Evolutionary conservation across 2,329 filamentous ascomycete species (phyloP).

Genomic region (Colletotrichum sp.): DNA sequence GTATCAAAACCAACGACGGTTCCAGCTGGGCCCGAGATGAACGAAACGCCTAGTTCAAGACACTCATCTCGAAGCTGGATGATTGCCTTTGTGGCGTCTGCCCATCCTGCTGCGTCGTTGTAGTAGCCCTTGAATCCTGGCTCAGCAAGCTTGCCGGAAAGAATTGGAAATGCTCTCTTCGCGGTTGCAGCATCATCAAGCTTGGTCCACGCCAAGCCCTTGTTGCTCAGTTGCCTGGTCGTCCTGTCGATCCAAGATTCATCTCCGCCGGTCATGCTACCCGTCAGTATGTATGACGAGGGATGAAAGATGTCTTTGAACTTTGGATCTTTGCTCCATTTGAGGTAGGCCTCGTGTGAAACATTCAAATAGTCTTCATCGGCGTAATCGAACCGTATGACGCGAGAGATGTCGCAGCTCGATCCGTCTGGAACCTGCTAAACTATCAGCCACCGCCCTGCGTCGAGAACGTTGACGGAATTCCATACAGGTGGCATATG

Average conservation of each 20-base stretch:
- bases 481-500: constrained; percentile 32
- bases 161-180: not conserved
- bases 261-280: constrained; percentile 10
- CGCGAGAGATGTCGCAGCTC: constrained; percentile 43
- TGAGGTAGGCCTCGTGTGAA: constrained; percentile 43
- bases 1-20: constrained; percentile 30
- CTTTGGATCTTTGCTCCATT: constrained; percentile 24
- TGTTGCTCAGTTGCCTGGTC: not conserved
- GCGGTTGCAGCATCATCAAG: not conserved
- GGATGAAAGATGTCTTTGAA: constrained; percentile 20
- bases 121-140: constrained; percentile 33
- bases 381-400: constrained; percentile 64
- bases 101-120: constrained; percentile 32
- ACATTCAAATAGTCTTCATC: constrained; percentile 63
- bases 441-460: not conserved
- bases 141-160: constrained; percentile 1
- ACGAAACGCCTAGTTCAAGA: constrained; percentile 28
- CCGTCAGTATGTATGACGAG: not conserved
- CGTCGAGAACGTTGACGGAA: not conserved
- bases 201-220: not conserved
- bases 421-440: constrained; percentile 33
- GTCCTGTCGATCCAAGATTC: constrained; percentile 4
- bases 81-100: constrained; percentile 27
- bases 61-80: not conserved
- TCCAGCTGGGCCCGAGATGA: constrained; percentile 33